Percentiles rank a stretch among this genome's conserved stretches.
phyloP scores from a whole-genome alignment of 2,329 filamentous ascomycete genomes.

The Talaromyces sp. region DNA sequence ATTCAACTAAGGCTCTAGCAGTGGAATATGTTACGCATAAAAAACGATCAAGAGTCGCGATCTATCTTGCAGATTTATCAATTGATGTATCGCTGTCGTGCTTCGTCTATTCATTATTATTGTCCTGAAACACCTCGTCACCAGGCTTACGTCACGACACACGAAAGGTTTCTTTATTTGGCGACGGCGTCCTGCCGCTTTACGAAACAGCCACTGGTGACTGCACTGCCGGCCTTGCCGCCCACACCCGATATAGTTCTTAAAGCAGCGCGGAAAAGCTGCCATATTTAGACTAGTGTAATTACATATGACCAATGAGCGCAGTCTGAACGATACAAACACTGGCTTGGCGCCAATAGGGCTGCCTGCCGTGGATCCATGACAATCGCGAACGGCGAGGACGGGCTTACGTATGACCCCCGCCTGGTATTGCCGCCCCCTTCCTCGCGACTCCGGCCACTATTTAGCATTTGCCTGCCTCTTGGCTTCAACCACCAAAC shows the following conservation, averaged over 20 bases:
- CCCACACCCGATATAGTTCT: neutral
- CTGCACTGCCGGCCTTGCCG: neutral
- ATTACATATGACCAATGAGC: neutral
- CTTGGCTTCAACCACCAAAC: neutral
- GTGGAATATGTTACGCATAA: neutral
- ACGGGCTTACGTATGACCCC: constrained; percentile 7
- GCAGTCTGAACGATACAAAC: neutral
- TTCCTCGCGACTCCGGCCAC: neutral
- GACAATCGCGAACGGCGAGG: neutral
- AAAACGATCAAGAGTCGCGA: no score
- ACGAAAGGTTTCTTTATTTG: neutral
- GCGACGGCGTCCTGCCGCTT: neutral
- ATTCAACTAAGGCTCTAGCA: neutral
- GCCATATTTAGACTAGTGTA: neutral
- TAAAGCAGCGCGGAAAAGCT: neutral
- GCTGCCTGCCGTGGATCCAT: neutral
- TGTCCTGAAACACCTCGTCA: neutral
- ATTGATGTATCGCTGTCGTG: no score
- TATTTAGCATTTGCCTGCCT: neutral
- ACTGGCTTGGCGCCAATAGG: neutral
- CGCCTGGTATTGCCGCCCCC: constrained; percentile 1
- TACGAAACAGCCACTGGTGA: neutral
- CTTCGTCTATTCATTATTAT: neutral
- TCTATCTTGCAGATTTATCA: neutral
- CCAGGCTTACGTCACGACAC: neutral